A percentile compares a stretch with the other conserved stretches of the same genome.
Evolutionary conservation across 179 eudicot genomes (phyloP).

Genomic region (Silene coronaria): DNA sequence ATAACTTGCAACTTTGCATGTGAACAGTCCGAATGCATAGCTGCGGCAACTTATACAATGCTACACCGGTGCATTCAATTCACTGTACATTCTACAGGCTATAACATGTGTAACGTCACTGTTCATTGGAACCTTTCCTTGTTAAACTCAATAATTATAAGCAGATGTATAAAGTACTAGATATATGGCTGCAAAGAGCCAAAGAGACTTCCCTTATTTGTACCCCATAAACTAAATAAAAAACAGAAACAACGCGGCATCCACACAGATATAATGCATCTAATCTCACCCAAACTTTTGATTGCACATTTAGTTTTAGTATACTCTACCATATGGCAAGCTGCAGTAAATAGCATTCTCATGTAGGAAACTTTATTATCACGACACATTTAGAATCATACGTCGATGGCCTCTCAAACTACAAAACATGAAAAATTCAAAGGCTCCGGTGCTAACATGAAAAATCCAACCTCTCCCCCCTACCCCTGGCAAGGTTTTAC

Average conservation of each 20-base stretch:
- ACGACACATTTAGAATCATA: background rate
- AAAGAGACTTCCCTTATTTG: background rate
- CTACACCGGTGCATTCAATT: background rate
- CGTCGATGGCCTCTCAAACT: constrained; percentile 1
- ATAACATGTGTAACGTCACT: background rate
- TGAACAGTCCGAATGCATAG: background rate
- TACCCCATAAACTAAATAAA: background rate
- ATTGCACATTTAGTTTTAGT: background rate
- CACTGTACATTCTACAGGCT: background rate
- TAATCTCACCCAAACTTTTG: background rate
- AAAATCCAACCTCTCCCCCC: background rate
- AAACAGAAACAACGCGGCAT: background rate
- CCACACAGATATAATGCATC: constrained; percentile 2
- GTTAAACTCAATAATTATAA: background rate
- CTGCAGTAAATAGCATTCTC: background rate
- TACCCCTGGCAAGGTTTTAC: background rate
- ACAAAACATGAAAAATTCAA: background rate
- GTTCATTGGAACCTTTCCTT: background rate
- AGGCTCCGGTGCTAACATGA: background rate
- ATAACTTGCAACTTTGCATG: background rate
- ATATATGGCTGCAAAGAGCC: background rate
- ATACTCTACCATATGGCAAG: no score
- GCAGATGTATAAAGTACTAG: background rate
- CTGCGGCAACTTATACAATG: background rate
- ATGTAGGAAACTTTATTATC: background rate